These are phyloP conservation scores for Cornus suecica DNA, from an alignment of 148 eudicot genomes.

Conservation along the genomic window DNA sequence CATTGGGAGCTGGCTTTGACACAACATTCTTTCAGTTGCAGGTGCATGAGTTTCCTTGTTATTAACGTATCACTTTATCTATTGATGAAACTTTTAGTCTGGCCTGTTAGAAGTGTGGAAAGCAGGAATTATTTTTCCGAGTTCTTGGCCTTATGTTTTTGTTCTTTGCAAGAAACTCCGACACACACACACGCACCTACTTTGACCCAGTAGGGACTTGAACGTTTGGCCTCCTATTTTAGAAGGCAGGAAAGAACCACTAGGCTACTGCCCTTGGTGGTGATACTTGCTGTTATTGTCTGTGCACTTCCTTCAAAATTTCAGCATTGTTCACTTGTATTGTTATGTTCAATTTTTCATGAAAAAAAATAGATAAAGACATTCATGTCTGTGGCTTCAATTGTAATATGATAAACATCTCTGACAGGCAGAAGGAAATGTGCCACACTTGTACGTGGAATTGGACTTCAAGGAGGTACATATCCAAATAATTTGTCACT, in stretches of 20 bases:
- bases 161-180: too few relatives aligned
- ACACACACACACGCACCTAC: too few relatives aligned
- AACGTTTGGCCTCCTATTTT: too few relatives aligned
- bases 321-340: background rate
- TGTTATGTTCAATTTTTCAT: background rate
- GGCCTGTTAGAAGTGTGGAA: background rate
- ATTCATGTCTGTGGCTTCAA: conserved; percentile 3
- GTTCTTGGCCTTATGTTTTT: too few relatives aligned
- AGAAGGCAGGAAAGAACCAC: too few relatives aligned
- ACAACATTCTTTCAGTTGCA: conserved; percentile 94
- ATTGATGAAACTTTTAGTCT: background rate
- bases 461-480: conserved; percentile 93
- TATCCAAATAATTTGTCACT: conserved; percentile 11
- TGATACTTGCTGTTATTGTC: background rate
- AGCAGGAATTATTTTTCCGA: background rate
- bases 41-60: conserved; percentile 31
- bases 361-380: background rate
- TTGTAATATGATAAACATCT: conserved; percentile 9
- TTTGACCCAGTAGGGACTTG: too few relatives aligned
- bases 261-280: too few relatives aligned
- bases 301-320: background rate
- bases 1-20: conserved; percentile 97
- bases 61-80: background rate
- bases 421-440: conserved; percentile 86
- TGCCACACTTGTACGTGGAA: conserved; percentile 86